Percentiles rank a stretch among this genome's conserved stretches.
These are phyloP conservation scores for Ziziphus jujuba DNA, from an alignment of 306 rosid species.

Conservation along the genomic window DNA sequence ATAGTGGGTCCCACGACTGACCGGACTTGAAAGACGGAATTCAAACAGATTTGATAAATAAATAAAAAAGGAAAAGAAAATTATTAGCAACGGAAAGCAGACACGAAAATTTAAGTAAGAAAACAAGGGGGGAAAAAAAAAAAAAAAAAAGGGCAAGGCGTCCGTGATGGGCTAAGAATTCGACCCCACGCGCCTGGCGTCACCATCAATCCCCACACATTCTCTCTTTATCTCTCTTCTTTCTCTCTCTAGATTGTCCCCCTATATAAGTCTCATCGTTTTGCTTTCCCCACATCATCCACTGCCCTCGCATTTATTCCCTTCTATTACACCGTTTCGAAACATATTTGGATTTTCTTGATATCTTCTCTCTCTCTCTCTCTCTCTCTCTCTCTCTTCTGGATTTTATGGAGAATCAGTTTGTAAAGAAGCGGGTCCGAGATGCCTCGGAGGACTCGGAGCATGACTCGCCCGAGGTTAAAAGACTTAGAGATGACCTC, in stretches of 20 bases:
- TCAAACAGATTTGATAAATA: slow-evolving; percentile 45
- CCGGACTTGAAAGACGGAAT: slow-evolving; percentile 60
- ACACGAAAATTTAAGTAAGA: slow-evolving; percentile 18
- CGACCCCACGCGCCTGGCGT: slow-evolving; percentile 77
- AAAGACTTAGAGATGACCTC: slow-evolving; percentile 57
- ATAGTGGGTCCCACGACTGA: slow-evolving; percentile 45
- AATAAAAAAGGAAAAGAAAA: background rate
- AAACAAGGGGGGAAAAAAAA: too few relatives aligned
- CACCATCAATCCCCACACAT: slow-evolving; percentile 50
- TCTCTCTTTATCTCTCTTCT: slow-evolving; percentile 26
- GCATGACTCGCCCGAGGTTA: slow-evolving; percentile 48
- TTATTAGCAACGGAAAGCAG: slow-evolving; percentile 28
- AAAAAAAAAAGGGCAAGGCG: slow-evolving; percentile 47
- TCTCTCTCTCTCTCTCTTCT: too few relatives aligned
- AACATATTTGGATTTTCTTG: background rate
- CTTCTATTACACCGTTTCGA: background rate
- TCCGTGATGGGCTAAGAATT: slow-evolving; percentile 61
- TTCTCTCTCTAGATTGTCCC: slow-evolving; percentile 74
- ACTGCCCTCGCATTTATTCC: background rate
- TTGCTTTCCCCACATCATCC: slow-evolving; percentile 28
- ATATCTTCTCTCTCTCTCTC: background rate
- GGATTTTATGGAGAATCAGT: slow-evolving; percentile 34
- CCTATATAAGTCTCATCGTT: slow-evolving; percentile 44
- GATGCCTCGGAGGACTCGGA: slow-evolving; percentile 44
- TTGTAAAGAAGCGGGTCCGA: slow-evolving; percentile 45